These are phyloP conservation scores for Wickerhamomyces alni DNA, from an alignment of 805 yeast species.

Conservation along the genomic window DNA sequence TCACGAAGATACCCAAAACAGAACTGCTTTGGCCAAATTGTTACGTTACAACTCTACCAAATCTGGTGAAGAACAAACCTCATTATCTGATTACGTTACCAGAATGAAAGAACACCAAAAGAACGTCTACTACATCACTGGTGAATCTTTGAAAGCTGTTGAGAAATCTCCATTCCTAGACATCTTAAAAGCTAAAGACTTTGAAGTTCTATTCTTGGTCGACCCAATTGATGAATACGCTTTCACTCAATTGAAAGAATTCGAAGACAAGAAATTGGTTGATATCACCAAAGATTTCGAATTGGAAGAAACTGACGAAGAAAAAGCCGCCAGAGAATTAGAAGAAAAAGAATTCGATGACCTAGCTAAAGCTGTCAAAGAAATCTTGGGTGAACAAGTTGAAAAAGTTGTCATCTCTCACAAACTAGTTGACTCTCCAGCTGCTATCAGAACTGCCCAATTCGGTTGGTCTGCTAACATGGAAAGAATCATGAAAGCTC, in stretches of 20 bases:
- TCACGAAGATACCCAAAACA: constrained; percentile 98
- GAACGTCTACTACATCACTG: constrained; percentile 98
- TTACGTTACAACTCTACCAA: constrained; percentile 97
- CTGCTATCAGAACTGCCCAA: constrained; percentile 99
- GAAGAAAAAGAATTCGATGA: constrained; percentile 90
- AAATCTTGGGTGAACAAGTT: constrained; percentile 95
- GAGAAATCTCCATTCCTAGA: constrained; percentile 99
- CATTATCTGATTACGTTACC: constrained; percentile 94
- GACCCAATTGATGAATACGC: constrained; percentile 99
- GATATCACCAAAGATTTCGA: constrained; percentile 99
- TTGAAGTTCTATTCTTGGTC: constrained; percentile 94
- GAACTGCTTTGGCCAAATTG: constrained; percentile 90
- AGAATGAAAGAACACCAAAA: constrained; percentile 99
- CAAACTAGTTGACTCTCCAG: constrained; percentile 97
- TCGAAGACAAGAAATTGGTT: constrained; percentile 97
- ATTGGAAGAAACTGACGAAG: constrained; percentile 97
- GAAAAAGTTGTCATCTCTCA: constrained; percentile 99
- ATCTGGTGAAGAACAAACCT: constrained; percentile 89
- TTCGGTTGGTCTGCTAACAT: constrained; percentile 99
- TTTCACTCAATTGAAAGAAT: constrained; percentile 98
- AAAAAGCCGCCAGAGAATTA: constrained; percentile 89
- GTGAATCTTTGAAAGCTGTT: constrained; percentile 96
- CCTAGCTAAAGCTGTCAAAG: constrained; percentile 93
- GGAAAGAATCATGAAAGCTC: constrained; percentile 99
- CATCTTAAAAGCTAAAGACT: constrained; percentile 96